Base-by-base conservation (phyloP, 495 filamentous ascomycete species). In the Sporormia fimetaria region DNA sequence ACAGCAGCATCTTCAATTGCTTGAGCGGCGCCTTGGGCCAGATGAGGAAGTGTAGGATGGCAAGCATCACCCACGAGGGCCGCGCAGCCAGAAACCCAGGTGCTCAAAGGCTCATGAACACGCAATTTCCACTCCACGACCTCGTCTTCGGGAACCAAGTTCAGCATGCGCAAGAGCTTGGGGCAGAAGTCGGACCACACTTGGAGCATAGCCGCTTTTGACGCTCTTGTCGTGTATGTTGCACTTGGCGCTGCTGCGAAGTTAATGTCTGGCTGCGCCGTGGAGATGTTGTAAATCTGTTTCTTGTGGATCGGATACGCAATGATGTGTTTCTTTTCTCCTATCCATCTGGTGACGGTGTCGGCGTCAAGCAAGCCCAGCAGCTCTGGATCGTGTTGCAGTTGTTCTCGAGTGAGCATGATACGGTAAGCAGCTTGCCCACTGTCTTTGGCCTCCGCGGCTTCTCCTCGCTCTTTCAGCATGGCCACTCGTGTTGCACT, bases 341-440 rank as follows among this genome's bases (percentile, higher is more conserved):
- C 81, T 41, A 87, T 82, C 82, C 81, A 88, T 23, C 82, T 72
- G 6, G 76, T 78, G 8, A 81, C 81, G n/a, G 61, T 65, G 46
- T 79, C 75, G 45, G 66, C 63, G 42, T 81, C 71, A 9, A 88
- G 62, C 4, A 88, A 69, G 20, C 64, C 73, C 17, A 80, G 62
- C 11, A 87, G 71, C 49, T 82, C 77, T 0, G 75, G 69, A 58
- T 86, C 78, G 34, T 68, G 54, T 41, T 67, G 62, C 71, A 84
- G 75, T 47, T 83, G 69, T 29, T 71, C 66, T 11, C 77, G 73
- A 37, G 67, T 69, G 42, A 87, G 73, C 76, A 87, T 81, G 64
- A 90, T 86, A 10, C 82, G 73, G 67, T 86, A 88, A n/a, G 81
- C 83, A 11, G 81, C 81, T 55, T 87, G 77, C 21, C 80, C 67